Evolutionary conservation across 2,329 filamentous ascomycete species (phyloP).

Genomic region (Nothopassalora personata): DNA sequence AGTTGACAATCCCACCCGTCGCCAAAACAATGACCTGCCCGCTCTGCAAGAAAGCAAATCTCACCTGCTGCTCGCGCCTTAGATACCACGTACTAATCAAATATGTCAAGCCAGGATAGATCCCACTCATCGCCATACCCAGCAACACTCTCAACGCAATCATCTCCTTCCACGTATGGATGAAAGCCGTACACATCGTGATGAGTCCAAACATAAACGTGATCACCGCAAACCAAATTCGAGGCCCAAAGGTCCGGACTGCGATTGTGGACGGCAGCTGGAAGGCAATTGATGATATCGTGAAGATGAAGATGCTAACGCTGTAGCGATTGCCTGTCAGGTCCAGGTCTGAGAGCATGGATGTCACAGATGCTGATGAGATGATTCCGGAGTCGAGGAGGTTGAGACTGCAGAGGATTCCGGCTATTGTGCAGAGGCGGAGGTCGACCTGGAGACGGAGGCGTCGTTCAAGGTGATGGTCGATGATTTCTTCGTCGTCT

Average conservation of each 20-base stretch:
- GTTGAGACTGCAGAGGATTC: conserved; percentile 64
- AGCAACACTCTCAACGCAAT: conserved; percentile 61
- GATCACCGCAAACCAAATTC: conserved; percentile 56
- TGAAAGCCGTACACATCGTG: conserved; percentile 63
- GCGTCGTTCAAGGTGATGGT: conserved; percentile 33
- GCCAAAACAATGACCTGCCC: conserved; percentile 62
- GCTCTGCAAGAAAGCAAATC: conserved; percentile 60
- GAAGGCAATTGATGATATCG: conserved; percentile 61
- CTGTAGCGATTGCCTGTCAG: conserved; percentile 63
- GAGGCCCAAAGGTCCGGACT: conserved; percentile 59
- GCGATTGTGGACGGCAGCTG: conserved; percentile 64
- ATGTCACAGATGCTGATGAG: conserved; percentile 63
- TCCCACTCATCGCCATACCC: conserved; percentile 56
- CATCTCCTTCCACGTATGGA: conserved; percentile 64
- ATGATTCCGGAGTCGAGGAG: conserved; percentile 66
- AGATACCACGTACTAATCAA: conserved; percentile 56
- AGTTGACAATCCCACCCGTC: conserved; percentile 63
- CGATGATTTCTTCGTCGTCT: not conserved
- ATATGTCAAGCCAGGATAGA: conserved; percentile 50
- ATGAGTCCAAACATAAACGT: conserved; percentile 60
- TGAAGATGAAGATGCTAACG: conserved; percentile 69
- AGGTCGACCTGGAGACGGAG: conserved; percentile 61
- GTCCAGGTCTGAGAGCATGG: conserved; percentile 59
- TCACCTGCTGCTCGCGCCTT: conserved; percentile 59
- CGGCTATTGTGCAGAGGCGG: conserved; percentile 64